phyloP scores from a whole-genome alignment of 148 eudicot genomes.

The Pharnaceum exiguum region DNA sequence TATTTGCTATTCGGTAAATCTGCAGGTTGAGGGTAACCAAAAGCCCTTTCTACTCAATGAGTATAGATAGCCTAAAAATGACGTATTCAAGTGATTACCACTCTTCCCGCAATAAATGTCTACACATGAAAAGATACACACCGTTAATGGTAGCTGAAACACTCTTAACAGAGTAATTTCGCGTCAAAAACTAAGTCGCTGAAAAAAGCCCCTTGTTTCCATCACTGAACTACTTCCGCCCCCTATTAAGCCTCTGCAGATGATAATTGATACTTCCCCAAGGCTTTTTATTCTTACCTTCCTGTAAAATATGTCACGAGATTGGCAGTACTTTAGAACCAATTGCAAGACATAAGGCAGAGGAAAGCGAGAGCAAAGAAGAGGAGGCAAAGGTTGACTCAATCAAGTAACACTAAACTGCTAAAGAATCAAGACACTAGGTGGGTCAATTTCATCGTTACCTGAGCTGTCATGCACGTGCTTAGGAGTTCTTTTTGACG shows the following conservation, averaged over 20 bases:
- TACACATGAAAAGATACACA: too few species aligned
- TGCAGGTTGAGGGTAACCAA: too few species aligned
- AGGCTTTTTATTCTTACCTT: constrained; percentile 41
- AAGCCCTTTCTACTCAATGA: too few species aligned
- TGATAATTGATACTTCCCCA: constrained; percentile 82
- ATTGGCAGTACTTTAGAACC: neutral
- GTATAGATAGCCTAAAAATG: too few species aligned
- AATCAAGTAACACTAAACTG: neutral
- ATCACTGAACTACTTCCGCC: constrained; percentile 47
- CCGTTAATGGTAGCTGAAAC: neutral
- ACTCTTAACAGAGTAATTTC: neutral
- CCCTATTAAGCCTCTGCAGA: constrained; percentile 79
- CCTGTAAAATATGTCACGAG: constrained; percentile 36
- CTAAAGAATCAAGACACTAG: neutral
- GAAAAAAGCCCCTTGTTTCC: neutral
- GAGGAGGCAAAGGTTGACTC: too few species aligned
- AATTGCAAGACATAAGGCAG: neutral
- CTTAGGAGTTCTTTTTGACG: constrained; percentile 64
- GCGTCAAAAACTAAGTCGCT: neutral
- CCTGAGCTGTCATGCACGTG: constrained; percentile 92
- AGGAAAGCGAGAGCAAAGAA: neutral
- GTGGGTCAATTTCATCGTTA: constrained; percentile 17
- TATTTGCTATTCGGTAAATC: too few species aligned
- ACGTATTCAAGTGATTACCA: too few species aligned
- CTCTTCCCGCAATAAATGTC: too few species aligned